phyloP scores from a whole-genome alignment of 1,284 basidiomycete genomes.

The Heterobasidion irregulare region DNA sequence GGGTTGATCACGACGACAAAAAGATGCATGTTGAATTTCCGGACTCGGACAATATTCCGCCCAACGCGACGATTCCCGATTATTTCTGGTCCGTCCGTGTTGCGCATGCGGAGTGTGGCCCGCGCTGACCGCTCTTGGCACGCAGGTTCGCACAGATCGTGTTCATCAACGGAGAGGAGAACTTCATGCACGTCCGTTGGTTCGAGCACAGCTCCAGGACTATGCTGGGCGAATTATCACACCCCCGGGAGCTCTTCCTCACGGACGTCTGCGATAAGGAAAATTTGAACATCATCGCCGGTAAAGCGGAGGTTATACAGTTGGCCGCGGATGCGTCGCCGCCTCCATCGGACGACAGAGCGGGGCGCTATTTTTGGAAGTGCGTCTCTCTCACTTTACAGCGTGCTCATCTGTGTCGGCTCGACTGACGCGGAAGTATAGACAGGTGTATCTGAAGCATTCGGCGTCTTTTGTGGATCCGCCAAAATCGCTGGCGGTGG shows the following conservation, averaged over 20 bases:
- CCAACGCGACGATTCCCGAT: slow-evolving; percentile 32
- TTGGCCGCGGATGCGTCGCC: background rate
- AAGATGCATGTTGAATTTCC: slow-evolving; percentile 14
- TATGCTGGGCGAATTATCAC: slow-evolving; percentile 44
- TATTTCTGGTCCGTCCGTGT: slow-evolving; percentile 48
- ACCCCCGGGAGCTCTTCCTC: slow-evolving; percentile 58
- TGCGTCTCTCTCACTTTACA: slow-evolving; percentile 18
- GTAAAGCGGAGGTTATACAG: slow-evolving; percentile 30
- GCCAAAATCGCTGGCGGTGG: background rate
- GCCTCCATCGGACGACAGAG: background rate
- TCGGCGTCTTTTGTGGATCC: slow-evolving; percentile 25
- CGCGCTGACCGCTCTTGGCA: background rate
- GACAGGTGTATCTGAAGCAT: slow-evolving; percentile 17
- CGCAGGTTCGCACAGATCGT: slow-evolving; percentile 60
- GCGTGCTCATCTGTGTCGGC: background rate
- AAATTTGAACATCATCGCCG: slow-evolving; percentile 29
- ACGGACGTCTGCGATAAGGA: slow-evolving; percentile 43
- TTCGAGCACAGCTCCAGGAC: slow-evolving; percentile 57
- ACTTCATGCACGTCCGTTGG: slow-evolving; percentile 58
- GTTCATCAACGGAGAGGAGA: slow-evolving; percentile 32
- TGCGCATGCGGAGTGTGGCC: background rate
- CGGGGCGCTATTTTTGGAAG: slow-evolving; percentile 48
- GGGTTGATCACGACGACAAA: slow-evolving; percentile 17
- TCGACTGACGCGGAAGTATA: slow-evolving; percentile 5
- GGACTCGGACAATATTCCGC: slow-evolving; percentile 22